Evolutionary conservation across 345 rosid genomes (phyloP).

Genomic region (Garcia nutans): DNA sequence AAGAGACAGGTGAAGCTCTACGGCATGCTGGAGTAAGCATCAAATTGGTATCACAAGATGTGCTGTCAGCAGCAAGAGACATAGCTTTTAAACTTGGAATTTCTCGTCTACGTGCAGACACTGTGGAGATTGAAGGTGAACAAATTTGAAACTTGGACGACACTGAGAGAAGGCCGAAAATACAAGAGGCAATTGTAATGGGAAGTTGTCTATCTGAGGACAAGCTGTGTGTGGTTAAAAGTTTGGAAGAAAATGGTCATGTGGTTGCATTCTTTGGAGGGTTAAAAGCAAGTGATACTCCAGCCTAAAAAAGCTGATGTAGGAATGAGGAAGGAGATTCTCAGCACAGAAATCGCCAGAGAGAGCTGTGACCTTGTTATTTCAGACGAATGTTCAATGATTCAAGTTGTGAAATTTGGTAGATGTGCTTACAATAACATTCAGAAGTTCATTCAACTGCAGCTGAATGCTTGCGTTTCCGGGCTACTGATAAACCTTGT

Average conservation of each 20-base stretch:
- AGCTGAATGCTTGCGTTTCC: conserved; percentile 24
- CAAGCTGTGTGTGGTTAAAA: conserved; percentile 20
- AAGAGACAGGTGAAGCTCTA: neutral
- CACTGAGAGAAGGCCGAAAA: neutral
- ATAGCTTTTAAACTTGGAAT: conserved; percentile 22
- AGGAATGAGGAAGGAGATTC: neutral
- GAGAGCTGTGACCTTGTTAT: conserved; percentile 22
- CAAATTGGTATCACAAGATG: conserved; percentile 24
- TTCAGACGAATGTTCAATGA: neutral
- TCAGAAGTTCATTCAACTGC: conserved; percentile 31
- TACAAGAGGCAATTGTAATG: conserved; percentile 10
- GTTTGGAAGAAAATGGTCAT: conserved; percentile 15
- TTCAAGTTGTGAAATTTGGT: conserved; percentile 3
- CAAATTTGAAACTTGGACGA: neutral
- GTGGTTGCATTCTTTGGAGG: conserved; percentile 29
- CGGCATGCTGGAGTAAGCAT: conserved; percentile 18
- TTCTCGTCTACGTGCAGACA: neutral
- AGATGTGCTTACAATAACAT: conserved; percentile 27
- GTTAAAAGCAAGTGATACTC: conserved; percentile 11
- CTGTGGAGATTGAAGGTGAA: conserved; percentile 11
- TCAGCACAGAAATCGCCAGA: conserved; percentile 10
- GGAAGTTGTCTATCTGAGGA: conserved; percentile 16
- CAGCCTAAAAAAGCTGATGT: conserved; percentile 24
- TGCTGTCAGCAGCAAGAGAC: conserved; percentile 15
- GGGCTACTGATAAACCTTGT: conserved; percentile 23